Percentiles rank a stretch among this genome's conserved stretches.
These are phyloP conservation scores for Melaleuca quinquenervia DNA, from an alignment of 345 rosid genomes.

Conservation along the genomic window DNA sequence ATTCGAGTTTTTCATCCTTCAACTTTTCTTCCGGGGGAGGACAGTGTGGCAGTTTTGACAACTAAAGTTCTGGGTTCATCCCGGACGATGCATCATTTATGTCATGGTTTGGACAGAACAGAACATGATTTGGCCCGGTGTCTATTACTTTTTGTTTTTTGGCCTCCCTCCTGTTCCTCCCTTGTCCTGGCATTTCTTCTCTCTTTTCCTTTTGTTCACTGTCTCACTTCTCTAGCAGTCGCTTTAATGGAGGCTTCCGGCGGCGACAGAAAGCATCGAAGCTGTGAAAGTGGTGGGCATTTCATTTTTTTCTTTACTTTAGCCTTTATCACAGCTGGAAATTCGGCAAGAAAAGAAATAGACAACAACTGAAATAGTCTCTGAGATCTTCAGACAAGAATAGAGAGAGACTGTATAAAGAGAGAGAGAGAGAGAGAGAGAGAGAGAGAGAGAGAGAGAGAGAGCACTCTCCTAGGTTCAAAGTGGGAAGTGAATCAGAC, in stretches of 20 bases:
- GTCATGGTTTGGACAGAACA: not conserved
- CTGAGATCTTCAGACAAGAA: not conserved
- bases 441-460: not conserved
- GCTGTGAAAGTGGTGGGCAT: not conserved
- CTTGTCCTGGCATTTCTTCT: not conserved
- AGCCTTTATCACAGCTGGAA: not conserved
- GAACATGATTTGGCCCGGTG: not conserved
- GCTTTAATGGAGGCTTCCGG: conserved; percentile 45
- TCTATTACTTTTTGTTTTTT: not conserved
- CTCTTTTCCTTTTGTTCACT: not conserved
- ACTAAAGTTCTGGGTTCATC: not conserved
- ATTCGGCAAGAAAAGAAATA: not conserved
- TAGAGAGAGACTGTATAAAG: not conserved
- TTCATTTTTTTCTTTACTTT: not conserved
- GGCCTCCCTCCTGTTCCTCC: not conserved
- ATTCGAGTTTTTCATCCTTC: not conserved
- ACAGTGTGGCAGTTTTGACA: not conserved
- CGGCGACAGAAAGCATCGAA: conserved; percentile 40
- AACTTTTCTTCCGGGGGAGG: not conserved
- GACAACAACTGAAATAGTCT: not conserved
- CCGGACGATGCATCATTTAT: not conserved
- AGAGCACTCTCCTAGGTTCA: not conserved
- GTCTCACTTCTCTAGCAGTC: not conserved
- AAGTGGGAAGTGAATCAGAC: not conserved
- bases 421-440: not conserved